A percentile compares a stretch with the other conserved stretches of the same genome.
Conservation (phyloP, 495 filamentous ascomycete species). For the Penicillium waksmanii region DNA sequence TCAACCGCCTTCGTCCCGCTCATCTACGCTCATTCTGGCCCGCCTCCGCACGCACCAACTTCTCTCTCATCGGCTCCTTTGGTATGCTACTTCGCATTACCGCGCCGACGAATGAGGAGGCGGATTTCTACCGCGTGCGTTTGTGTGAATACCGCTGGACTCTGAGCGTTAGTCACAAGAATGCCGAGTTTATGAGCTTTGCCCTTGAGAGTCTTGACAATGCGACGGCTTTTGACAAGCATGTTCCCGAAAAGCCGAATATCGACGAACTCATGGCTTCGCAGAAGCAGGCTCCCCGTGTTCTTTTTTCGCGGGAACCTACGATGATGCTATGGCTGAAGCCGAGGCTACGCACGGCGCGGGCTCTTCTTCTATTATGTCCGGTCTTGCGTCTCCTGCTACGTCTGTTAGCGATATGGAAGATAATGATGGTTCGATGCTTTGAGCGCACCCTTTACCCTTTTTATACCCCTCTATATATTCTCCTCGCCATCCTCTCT, state of each 20-base stretch:
- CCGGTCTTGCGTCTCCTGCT: constrained; percentile 38
- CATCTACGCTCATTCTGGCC: constrained; percentile 62
- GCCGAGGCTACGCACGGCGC: constrained; percentile 17
- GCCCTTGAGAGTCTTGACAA: constrained; percentile 54
- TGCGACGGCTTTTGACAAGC: constrained; percentile 47
- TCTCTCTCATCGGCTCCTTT: constrained; percentile 59
- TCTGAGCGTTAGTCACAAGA: constrained; percentile 78
- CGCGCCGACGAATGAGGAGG: constrained; percentile 83
- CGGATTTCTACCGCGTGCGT: constrained; percentile 89
- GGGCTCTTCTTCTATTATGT: constrained; percentile 35
- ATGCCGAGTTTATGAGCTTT: constrained; percentile 68
- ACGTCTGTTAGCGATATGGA: constrained; percentile 37
- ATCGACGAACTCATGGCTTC: constrained; percentile 54
- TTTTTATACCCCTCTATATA: neutral
- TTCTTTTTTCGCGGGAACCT: constrained; percentile 12
- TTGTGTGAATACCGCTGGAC: constrained; percentile 95
- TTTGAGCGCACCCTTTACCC: constrained; percentile 4
- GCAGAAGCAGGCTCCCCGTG: constrained; percentile 33
- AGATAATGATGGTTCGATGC: constrained; percentile 22
- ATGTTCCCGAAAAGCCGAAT: constrained; percentile 51
- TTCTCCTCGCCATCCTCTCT: neutral
- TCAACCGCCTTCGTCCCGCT: constrained; percentile 57
- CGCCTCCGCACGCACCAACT: constrained; percentile 55
- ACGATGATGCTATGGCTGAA: constrained; percentile 32
- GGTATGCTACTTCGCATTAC: constrained; percentile 80